Conservation (phyloP, 1,139 yeast genomes). For the Taphrina pruni region DNA sequence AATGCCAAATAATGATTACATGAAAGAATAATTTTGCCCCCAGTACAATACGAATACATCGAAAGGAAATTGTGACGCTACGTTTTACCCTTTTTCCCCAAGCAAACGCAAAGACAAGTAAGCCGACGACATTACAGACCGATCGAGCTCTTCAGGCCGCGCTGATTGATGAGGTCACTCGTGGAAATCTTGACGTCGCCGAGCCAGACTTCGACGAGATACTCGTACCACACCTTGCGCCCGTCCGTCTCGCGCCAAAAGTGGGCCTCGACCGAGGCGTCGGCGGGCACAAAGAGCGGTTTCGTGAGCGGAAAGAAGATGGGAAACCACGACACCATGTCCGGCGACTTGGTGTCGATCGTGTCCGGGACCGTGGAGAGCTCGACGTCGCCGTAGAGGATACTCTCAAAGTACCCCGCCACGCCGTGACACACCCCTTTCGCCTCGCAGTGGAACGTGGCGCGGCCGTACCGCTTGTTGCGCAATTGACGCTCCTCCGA, state of each 20-base stretch:
- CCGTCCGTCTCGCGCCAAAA: conserved; percentile 56
- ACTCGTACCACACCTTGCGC: conserved; percentile 71
- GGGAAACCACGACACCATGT: conserved; percentile 73
- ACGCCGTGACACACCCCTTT: conserved; percentile 71
- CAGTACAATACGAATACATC: no score
- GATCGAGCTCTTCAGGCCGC: conserved; percentile 21
- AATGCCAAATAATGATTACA: conserved; percentile 5
- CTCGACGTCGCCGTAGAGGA: conserved; percentile 63
- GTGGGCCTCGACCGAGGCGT: conserved; percentile 60
- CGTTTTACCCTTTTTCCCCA: no score
- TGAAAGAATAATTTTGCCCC: background rate
- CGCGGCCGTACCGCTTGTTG: conserved; percentile 51
- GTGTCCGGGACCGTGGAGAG: conserved; percentile 63
- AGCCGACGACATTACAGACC: background rate
- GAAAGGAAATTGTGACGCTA: no score
- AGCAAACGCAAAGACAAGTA: no score
- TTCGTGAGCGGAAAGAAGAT: conserved; percentile 65
- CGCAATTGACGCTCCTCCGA: conserved; percentile 45
- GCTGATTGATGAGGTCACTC: conserved; percentile 56
- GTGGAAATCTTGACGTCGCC: conserved; percentile 57
- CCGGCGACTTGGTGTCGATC: conserved; percentile 59
- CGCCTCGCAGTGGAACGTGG: conserved; percentile 54
- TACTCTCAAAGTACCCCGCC: conserved; percentile 74
- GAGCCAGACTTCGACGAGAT: conserved; percentile 65
- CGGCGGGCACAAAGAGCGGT: conserved; percentile 61